Percentiles rank a stretch among this genome's conserved stretches.
These are phyloP conservation scores for Deinandra increscens DNA, from an alignment of 129 eudicot genomes.

Conservation along the genomic window DNA sequence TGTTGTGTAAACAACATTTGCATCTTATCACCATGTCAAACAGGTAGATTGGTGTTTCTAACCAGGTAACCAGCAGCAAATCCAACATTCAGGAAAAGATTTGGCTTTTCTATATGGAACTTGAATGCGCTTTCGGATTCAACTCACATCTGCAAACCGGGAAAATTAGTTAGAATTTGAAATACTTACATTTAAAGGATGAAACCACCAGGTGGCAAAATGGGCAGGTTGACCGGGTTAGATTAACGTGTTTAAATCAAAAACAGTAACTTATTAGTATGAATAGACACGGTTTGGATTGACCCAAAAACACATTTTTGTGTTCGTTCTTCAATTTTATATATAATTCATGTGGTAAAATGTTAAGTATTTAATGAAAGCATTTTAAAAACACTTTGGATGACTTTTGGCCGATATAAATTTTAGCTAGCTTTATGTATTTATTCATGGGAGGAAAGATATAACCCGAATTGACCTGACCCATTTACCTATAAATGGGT, in stretches of 20 bases:
- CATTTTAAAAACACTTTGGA: background rate
- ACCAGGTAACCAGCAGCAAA: conserved; percentile 1
- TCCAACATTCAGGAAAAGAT: background rate
- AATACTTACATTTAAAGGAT: background rate
- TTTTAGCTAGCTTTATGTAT: background rate
- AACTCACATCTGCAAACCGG: conserved; percentile 28
- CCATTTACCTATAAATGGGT: background rate
- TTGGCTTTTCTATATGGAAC: background rate
- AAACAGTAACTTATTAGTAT: background rate
- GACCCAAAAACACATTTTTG: background rate
- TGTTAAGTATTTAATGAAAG: background rate
- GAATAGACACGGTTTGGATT: background rate
- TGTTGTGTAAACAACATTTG: conserved; percentile 14
- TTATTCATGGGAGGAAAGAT: background rate
- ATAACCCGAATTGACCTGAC: background rate
- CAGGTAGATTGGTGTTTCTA: conserved; percentile 10
- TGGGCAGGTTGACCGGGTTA: background rate
- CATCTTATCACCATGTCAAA: background rate
- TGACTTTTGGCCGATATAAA: background rate
- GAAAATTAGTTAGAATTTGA: background rate
- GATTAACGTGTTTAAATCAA: background rate
- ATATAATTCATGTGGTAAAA: background rate
- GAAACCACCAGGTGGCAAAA: conserved; percentile 5
- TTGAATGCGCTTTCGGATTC: conserved; percentile 2
- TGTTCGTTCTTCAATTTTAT: background rate